Conservation (phyloP, 2,329 filamentous ascomycete genomes). For the Penicillium sp. region DNA sequence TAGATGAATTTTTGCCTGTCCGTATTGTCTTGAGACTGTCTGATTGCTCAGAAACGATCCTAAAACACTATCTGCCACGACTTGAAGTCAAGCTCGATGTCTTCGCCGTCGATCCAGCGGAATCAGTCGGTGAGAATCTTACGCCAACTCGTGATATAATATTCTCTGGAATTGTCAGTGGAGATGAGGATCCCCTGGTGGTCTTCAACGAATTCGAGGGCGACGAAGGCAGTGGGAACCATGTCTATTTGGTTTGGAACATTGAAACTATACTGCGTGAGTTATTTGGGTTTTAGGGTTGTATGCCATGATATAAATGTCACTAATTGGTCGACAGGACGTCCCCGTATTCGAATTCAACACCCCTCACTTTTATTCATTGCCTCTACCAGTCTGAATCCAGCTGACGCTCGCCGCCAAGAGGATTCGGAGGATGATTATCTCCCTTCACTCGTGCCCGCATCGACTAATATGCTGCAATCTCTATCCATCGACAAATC, state of each 20-base stretch:
- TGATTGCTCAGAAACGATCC: slow-evolving; percentile 40
- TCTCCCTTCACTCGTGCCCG: slow-evolving; percentile 46
- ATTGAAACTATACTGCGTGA: slow-evolving; percentile 37
- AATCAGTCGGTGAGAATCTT: slow-evolving; percentile 36
- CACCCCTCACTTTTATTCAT: slow-evolving; percentile 51
- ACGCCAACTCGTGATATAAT: slow-evolving; percentile 36
- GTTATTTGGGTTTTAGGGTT: slow-evolving; percentile 5
- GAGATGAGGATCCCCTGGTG: slow-evolving; percentile 38
- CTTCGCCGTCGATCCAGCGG: slow-evolving; percentile 35
- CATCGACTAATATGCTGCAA: slow-evolving; percentile 51
- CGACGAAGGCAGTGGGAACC: slow-evolving; percentile 31
- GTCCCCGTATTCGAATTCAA: slow-evolving; percentile 46
- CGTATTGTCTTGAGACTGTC: slow-evolving; percentile 47
- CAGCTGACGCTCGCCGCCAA: slow-evolving; percentile 33
- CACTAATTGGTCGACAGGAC: slow-evolving; percentile 20
- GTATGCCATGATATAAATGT: not conserved
- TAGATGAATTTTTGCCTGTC: slow-evolving; percentile 49
- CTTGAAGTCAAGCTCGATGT: slow-evolving; percentile 46
- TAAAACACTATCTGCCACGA: slow-evolving; percentile 43
- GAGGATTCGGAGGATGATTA: slow-evolving; percentile 42
- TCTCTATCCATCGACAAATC: slow-evolving; percentile 45
- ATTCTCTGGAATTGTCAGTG: slow-evolving; percentile 33
- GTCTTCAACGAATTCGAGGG: slow-evolving; percentile 38
- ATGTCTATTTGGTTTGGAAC: slow-evolving; percentile 41
- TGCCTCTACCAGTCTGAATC: slow-evolving; percentile 40